phyloP scores from a whole-genome alignment of 257 asterid genomes.

The Nyctanthes arbortristis region DNA sequence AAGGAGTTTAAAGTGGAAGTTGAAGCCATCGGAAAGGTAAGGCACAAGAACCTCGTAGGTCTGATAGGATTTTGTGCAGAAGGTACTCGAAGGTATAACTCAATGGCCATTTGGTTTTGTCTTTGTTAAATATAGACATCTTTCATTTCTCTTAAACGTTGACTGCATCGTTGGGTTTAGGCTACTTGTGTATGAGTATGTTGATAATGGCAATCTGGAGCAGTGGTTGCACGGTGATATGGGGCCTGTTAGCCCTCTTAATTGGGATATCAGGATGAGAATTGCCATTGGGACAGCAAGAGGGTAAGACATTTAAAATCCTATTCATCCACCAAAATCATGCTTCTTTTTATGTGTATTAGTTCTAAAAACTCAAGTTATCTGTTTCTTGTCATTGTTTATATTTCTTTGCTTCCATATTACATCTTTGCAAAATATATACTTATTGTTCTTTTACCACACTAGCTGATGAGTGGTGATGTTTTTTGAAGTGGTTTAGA shows the following conservation, averaged over 20 bases:
- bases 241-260: conserved; percentile 84
- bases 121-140: neutral
- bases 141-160: neutral
- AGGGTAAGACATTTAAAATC: conserved; percentile 54
- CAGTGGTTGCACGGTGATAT: conserved; percentile 98
- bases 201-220: conserved; percentile 95
- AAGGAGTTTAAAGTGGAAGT: conserved; percentile 97
- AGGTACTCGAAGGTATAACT: conserved; percentile 71
- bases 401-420: neutral
- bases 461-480: neutral
- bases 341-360: neutral
- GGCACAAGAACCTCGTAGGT: conserved; percentile 96
- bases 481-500: neutral
- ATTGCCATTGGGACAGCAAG: conserved; percentile 92
- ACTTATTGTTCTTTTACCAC: neutral
- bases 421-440: neutral
- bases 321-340: neutral
- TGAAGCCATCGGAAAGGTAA: conserved; percentile 97
- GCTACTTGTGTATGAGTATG: conserved; percentile 88
- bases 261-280: conserved; percentile 93
- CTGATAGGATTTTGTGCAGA: conserved; percentile 93
- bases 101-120: conserved; percentile 13
- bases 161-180: conserved; percentile 37
- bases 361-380: neutral
- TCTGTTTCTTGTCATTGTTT: conserved; percentile 1